Percentiles rank a stretch among this genome's conserved stretches.
phyloP scores from a whole-genome alignment of 148 eudicot species.

The Tetragonia tetragonoides region DNA sequence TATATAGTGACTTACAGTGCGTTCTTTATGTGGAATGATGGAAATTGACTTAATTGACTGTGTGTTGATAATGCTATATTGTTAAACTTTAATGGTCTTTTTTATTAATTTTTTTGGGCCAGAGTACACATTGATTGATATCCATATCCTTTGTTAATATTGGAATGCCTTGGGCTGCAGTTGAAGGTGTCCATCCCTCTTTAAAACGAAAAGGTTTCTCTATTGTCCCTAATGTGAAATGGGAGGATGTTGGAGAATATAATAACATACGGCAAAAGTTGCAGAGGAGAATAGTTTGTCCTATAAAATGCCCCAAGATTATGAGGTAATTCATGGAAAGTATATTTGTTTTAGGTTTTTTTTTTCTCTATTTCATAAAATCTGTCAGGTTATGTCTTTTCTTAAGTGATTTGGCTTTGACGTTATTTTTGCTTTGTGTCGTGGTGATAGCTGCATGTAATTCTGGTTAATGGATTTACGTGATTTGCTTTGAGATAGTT shows the following conservation, averaged over 20 bases:
- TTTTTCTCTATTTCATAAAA: neutral
- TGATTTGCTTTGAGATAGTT: neutral
- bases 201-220: constrained; percentile 68
- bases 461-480: neutral
- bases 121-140: neutral
- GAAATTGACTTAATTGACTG: too few species aligned
- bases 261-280: constrained; percentile 39
- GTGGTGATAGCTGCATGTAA: neutral
- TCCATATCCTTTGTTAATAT: neutral
- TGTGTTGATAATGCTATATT: too few species aligned
- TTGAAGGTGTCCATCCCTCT: constrained; percentile 60
- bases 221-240: constrained; percentile 51
- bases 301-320: constrained; percentile 44
- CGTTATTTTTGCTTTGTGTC: neutral
- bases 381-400: too few species aligned
- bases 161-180: constrained; percentile 38
- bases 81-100: too few species aligned
- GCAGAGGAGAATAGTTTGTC: constrained; percentile 44
- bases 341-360: neutral
- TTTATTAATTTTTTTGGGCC: too few species aligned
- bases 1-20: too few species aligned
- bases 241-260: constrained; percentile 65
- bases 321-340: constrained; percentile 33
- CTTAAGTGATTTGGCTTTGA: too few species aligned
- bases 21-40: too few species aligned